Evolutionary conservation across 208 protist species (phyloP).

Genomic region (Trypanosoma mega): DNA sequence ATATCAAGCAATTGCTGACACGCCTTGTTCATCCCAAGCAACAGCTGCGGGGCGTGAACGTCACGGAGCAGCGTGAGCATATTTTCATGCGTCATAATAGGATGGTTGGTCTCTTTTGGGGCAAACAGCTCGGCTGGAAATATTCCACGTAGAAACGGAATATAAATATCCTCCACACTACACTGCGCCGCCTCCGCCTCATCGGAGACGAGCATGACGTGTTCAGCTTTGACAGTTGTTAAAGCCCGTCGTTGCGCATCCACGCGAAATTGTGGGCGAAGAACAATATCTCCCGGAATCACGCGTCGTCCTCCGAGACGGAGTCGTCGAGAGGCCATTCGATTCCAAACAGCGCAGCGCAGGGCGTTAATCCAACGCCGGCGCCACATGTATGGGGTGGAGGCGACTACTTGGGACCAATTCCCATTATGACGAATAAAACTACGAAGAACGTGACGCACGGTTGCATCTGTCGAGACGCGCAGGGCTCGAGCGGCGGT

Average conservation of each 20-base stretch:
- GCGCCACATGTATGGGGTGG: constrained; percentile 72
- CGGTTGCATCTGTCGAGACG: constrained; percentile 58
- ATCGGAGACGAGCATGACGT: constrained; percentile 61
- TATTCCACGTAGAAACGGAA: constrained; percentile 79
- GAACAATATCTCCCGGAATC: constrained; percentile 70
- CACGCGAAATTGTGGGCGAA: constrained; percentile 51
- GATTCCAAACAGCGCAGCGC: constrained; percentile 77
- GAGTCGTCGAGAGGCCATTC: constrained; percentile 71
- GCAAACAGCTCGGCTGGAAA: constrained; percentile 69
- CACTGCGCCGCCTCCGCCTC: constrained; percentile 42
- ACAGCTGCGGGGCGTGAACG: constrained; percentile 60
- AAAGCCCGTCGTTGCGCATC: constrained; percentile 59
- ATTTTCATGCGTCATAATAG: constrained; percentile 62
- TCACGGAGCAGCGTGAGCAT: constrained; percentile 63
- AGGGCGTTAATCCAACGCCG: constrained; percentile 80
- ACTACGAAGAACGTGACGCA: constrained; percentile 62
- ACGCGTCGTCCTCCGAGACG: constrained; percentile 32
- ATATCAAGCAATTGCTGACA: constrained; percentile 60
- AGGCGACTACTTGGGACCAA: constrained; percentile 55
- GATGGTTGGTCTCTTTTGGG: constrained; percentile 52
- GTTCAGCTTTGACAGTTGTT: constrained; percentile 72
- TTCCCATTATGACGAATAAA: constrained; percentile 66
- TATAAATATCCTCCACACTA: constrained; percentile 72
- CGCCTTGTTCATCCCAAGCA: constrained; percentile 63
- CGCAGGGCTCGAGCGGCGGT: constrained; percentile 60